Conservation (phyloP, 768 basidiomycete species). For the Tulasnella sp. region DNA sequence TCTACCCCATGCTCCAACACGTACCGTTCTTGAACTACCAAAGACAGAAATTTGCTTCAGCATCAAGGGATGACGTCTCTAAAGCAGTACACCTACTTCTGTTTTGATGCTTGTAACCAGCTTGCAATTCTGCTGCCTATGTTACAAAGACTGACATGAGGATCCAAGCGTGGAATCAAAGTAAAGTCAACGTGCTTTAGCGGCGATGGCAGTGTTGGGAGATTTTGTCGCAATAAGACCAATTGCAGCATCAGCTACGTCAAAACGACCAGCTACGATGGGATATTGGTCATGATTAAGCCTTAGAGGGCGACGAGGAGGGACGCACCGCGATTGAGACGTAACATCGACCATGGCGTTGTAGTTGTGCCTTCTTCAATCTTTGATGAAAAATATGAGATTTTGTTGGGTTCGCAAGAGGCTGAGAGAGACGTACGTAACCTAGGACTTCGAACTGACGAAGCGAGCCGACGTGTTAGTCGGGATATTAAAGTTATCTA, state of each 20-base stretch:
- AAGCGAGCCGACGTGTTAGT: conserved; percentile 11
- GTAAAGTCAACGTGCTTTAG: not conserved
- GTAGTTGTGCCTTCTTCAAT: conserved; percentile 48
- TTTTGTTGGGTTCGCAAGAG: not conserved
- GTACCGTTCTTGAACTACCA: conserved; percentile 17
- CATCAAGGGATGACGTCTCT: too few relatives aligned
- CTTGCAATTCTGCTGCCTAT: conserved; percentile 17
- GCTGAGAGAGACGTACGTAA: conserved; percentile 17
- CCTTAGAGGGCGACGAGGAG: not conserved
- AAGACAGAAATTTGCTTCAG: not conserved
- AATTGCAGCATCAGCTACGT: conserved; percentile 27
- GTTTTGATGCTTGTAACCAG: conserved; percentile 20
- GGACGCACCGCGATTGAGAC: conserved; percentile 20
- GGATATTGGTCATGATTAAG: conserved; percentile 22
- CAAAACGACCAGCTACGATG: conserved; percentile 24
- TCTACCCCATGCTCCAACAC: conserved; percentile 19
- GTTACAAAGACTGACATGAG: not conserved
- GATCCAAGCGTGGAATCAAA: not conserved
- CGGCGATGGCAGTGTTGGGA: conserved; percentile 19
- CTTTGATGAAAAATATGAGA: conserved; percentile 8
- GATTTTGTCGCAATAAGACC: conserved; percentile 23
- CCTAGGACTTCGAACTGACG: conserved; percentile 22
- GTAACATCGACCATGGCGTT: conserved; percentile 43
- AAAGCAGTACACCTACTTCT: not conserved
- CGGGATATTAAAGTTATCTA: not conserved